Conservation (phyloP, 352 stramenopile genomes). For the Phytopythium chamaehyphon region DNA sequence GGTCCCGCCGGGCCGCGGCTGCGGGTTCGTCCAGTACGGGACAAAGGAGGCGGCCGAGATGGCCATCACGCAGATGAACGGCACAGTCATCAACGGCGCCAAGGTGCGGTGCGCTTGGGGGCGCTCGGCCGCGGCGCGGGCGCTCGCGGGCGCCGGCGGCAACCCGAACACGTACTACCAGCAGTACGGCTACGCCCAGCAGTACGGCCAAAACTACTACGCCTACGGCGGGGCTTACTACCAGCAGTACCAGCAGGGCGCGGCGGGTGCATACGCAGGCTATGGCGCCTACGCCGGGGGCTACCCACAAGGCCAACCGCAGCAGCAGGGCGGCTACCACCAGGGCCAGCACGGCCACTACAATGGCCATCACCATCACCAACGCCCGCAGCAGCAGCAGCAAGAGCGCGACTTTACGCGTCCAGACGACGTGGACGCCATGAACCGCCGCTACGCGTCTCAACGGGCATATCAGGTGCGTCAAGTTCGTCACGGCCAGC, state of each 20-base stretch:
- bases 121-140: constrained; percentile 59
- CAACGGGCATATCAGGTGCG: constrained; percentile 79
- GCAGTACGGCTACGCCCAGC: constrained; percentile 33
- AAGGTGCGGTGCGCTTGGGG: constrained; percentile 90
- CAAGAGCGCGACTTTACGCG: constrained; percentile 67
- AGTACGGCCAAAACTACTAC: constrained; percentile 59
- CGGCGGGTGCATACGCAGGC: constrained; percentile 28
- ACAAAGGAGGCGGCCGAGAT: constrained; percentile 77
- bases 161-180: constrained; percentile 45
- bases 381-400: constrained; percentile 24
- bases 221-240: constrained; percentile 62
- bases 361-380: constrained; percentile 21
- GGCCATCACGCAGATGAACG: constrained; percentile 89
- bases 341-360: constrained; percentile 31
- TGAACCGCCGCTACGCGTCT: constrained; percentile 77
- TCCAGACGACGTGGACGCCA: constrained; percentile 64
- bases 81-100: constrained; percentile 63
- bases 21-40: constrained; percentile 89
- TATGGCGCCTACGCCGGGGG: constrained; percentile 52
- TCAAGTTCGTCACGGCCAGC: not conserved
- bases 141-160: constrained; percentile 13
- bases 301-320: constrained; percentile 31
- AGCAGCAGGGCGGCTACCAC: constrained; percentile 30
- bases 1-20: constrained; percentile 84
- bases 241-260: constrained; percentile 39